Evolutionary conservation across 2,329 filamentous ascomycete genomes (phyloP), one percentile per base, ranked within the genome.

Genomic region (Lomentospora prolificans): DNA sequence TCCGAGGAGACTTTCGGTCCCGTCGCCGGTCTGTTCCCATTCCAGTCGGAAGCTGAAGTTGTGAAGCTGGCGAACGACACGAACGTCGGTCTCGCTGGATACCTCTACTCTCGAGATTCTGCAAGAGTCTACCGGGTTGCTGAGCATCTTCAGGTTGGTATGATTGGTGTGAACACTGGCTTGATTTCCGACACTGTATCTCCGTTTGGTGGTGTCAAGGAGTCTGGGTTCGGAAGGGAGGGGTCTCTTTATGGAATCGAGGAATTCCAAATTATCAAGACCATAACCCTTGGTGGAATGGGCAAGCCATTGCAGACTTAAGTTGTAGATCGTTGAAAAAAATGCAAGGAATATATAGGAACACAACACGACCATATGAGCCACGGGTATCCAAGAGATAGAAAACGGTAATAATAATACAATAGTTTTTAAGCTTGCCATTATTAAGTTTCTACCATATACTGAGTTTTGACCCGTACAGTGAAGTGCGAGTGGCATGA

Each of bases 141-240:
- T 0, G 85, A 88, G 70, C 77, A 78, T n/a, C 73, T 95, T 41
- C 87, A 95, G 67, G 87, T 92, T 1, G 90, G 89, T 55, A 95
- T 95, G 90, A 82, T 95, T 1, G 89, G 89, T 56, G 82, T 91
- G 58, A 92, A 92, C 70, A 90, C 87, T 0, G 88, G 89, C 22
- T 61, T 85, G 53, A 79, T 83, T 60, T 81, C 78, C 2, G 80
- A 83, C 58, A 71, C 75, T 12, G 78, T 79, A 0, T 68, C 78
- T 56, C 80, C 80, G 0, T 94, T 94, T 65, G 89, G 89, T 14
- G 89, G 89, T 61, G 85, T 94, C 46, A 94, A 94, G 72, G 78
- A 90, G 72, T 89, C 84, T 63, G 89, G 89, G 0, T 91, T 90
- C 63, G 89, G 89, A 2, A 76, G 87, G 50, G 89, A 94, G 69